A percentile compares a stretch with the other conserved stretches of the same genome.
These are phyloP conservation scores for Hibiscus trionum DNA, from an alignment of 345 rosid genomes.

Conservation along the genomic window DNA sequence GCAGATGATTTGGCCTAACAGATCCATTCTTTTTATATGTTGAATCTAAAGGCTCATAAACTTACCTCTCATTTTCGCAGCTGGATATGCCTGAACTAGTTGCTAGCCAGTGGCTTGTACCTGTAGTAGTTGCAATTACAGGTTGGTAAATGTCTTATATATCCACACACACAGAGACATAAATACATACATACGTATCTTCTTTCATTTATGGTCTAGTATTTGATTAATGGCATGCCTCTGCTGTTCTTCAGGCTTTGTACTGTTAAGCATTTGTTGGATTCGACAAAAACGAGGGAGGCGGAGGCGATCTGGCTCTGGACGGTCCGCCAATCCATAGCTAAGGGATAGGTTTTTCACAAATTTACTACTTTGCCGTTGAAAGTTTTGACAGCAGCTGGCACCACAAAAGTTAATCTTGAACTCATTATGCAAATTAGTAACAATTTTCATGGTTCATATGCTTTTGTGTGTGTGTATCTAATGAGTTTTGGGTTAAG, in stretches of 20 bases:
- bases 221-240: background rate
- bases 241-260: conserved; percentile 41
- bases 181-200: background rate
- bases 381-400: conserved; percentile 6
- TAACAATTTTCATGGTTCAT: conserved; percentile 4
- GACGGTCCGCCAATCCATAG: background rate
- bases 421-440: conserved; percentile 4
- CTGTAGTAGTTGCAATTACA: conserved; percentile 50
- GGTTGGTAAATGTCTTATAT: conserved; percentile 36
- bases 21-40: background rate
- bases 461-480: conserved; percentile 12
- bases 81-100: conserved; percentile 63
- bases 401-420: conserved; percentile 12
- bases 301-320: conserved; percentile 56
- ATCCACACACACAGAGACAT: background rate
- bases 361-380: background rate
- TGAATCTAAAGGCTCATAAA: conserved; percentile 2
- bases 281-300: conserved; percentile 68
- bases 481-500: background rate
- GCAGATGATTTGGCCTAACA: background rate
- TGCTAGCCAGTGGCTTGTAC: conserved; percentile 77
- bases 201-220: background rate
- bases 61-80: conserved; percentile 31
- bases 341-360: background rate
- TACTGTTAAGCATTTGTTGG: conserved; percentile 70